Base-by-base conservation (phyloP, 495 filamentous ascomycete genomes). In the Penicillium tannophilum region DNA sequence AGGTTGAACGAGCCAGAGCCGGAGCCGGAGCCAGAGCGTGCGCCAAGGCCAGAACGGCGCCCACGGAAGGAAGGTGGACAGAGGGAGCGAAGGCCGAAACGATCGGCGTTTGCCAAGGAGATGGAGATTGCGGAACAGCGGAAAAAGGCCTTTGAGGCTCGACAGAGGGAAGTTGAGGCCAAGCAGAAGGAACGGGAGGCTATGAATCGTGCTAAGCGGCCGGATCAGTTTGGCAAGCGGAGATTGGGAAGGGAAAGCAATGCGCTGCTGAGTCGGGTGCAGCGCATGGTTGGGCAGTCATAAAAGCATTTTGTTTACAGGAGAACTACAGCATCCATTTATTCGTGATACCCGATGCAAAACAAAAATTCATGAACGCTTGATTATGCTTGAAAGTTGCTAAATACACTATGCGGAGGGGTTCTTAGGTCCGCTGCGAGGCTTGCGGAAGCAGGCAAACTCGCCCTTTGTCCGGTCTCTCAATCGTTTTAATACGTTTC, bases 191-290 rank as follows among this genome's bases (percentile, higher is more conserved):
- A 86, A 54, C 79, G 87, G 17, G 86, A 80, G 70, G 84, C 83
- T 3, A 88, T 92, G 84, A 82, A 84, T 14, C 92, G 92, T 73
- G 93, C 92, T 7, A 84, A 86, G 65, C 78, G 79, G 33, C 88
- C 87, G 10, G 91, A 91, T 49, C 81, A 81, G 66, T 84, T 90
- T 72, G 93, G 93, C 26, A 88, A 93, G 74, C 77, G 86, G 64
- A 93, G 91, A 72, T 64, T 98, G 35, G 94, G 94, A 2, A 80
- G 89, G 55, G 91, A 97, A 80, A 92, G 93, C 57, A 82, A 82
- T n/a, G 79, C 94, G 12, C 61, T 98, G 63, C 72, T 97, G 54
- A 88, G 92, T 72, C 90, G 85, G 69, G 88, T 96, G 14, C 87
- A 90, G 79, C 85, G 80, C 64, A 75, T 92, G 71, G 82, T 95